Conservation (phyloP, 805 yeast species). For the Pichia membranifaciens region DNA sequence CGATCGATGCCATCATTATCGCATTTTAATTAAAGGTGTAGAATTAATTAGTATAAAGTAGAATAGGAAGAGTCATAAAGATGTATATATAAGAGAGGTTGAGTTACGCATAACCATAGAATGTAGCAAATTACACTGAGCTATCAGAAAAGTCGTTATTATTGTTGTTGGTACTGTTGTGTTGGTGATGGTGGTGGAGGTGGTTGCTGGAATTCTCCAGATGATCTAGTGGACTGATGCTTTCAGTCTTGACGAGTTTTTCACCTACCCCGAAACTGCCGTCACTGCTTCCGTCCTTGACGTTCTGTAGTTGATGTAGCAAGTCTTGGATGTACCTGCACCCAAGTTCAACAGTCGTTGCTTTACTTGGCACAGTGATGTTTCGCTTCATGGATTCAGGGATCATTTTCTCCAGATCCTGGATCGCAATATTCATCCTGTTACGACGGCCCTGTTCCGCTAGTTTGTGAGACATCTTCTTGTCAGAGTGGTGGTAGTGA, state of each 20-base stretch:
- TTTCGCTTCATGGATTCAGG: constrained; percentile 55
- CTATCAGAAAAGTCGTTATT: too few species aligned
- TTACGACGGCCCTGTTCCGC: constrained; percentile 97
- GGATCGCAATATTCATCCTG: constrained; percentile 82
- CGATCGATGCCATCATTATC: too few species aligned
- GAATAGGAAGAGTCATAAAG: too few species aligned
- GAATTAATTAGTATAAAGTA: too few species aligned
- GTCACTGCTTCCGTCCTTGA: constrained; percentile 26
- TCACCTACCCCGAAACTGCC: constrained; percentile 4
- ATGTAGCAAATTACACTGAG: too few species aligned
- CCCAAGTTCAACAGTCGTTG: constrained; percentile 92
- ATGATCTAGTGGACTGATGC: constrained; percentile 21
- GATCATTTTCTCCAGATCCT: constrained; percentile 61
- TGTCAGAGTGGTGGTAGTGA: constrained; percentile 28
- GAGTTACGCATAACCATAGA: too few species aligned
- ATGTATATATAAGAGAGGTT: too few species aligned
- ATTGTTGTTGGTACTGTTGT: too few species aligned
- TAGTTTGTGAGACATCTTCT: constrained; percentile 74
- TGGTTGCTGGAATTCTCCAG: neutral
- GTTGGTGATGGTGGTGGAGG: too few species aligned
- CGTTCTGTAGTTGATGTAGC: constrained; percentile 29
- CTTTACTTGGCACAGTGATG: constrained; percentile 75
- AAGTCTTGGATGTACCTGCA: constrained; percentile 56
- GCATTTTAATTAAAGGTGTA: too few species aligned
- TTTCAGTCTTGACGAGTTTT: constrained; percentile 10